Percentiles rank a stretch among this genome's conserved stretches.
phyloP scores from a whole-genome alignment of 148 eudicot species.

The Spergularia bocconei region DNA sequence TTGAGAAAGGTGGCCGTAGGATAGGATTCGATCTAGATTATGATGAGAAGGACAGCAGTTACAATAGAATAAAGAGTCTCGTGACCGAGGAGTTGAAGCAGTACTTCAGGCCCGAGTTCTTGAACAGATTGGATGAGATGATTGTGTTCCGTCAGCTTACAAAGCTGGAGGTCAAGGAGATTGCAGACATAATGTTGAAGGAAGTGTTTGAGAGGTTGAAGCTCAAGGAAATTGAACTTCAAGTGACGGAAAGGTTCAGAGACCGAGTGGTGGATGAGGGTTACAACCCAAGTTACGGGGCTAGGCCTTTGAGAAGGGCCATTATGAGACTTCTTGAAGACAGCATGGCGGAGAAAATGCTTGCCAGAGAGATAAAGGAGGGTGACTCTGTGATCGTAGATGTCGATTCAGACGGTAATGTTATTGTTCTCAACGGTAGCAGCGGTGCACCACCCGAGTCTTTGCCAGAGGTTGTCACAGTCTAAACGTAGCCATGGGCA shows the following conservation, averaged over 20 bases:
- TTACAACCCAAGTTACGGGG: conserved; percentile 80
- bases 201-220: conserved; percentile 82
- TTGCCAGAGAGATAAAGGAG: conserved; percentile 75
- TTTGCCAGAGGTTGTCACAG: conserved; percentile 45
- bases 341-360: conserved; percentile 95
- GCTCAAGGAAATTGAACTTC: conserved; percentile 60
- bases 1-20: conserved; percentile 71
- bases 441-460: conserved; percentile 59
- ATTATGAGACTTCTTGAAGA: conserved; percentile 91
- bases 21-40: conserved; percentile 64
- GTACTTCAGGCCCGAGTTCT: conserved; percentile 83
- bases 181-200: conserved; percentile 86
- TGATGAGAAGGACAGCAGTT: conserved; percentile 70
- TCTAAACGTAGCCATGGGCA: conserved; percentile 26
- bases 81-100: conserved; percentile 82
- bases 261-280: conserved; percentile 88
- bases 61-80: conserved; percentile 69
- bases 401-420: conserved; percentile 67
- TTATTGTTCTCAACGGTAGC: conserved; percentile 74
- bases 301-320: conserved; percentile 86
- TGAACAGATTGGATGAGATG: conserved; percentile 89
- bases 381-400: conserved; percentile 84
- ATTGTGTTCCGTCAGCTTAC: conserved; percentile 88
- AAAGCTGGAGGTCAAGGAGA: conserved; percentile 81
- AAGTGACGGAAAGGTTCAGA: conserved; percentile 74